phyloP scores from a whole-genome alignment of 345 rosid genomes.

The Litchi chinensis region DNA sequence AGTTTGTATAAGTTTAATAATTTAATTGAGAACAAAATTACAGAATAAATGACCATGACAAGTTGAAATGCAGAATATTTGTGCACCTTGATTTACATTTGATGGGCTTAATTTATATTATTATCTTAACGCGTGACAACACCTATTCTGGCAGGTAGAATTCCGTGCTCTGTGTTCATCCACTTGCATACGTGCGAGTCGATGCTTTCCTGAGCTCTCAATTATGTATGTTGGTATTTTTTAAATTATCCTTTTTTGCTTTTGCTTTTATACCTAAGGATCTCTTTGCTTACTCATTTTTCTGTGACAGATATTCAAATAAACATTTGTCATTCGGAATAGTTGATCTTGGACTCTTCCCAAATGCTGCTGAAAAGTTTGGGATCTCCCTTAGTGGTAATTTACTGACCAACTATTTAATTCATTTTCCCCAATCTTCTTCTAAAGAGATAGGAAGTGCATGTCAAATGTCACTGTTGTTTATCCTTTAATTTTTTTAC shows the following conservation, averaged over 20 bases:
- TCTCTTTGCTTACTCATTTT: conserved; percentile 18
- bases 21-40: not conserved
- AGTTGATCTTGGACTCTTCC: conserved; percentile 90
- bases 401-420: not conserved
- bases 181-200: conserved; percentile 65
- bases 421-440: not conserved
- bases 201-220: conserved; percentile 78
- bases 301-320: conserved; percentile 68
- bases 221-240: conserved; percentile 51
- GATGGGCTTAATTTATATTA: not conserved
- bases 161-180: conserved; percentile 62
- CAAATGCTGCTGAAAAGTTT: conserved; percentile 81
- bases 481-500: not conserved
- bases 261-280: conserved; percentile 7
- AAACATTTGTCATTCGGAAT: conserved; percentile 80
- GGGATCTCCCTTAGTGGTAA: conserved; percentile 85
- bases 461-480: not conserved
- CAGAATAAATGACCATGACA: not conserved
- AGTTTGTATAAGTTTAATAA: not conserved
- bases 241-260: not conserved
- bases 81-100: not conserved
- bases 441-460: not conserved
- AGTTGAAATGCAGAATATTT: not conserved
- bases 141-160: conserved; percentile 61
- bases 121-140: not conserved